Conservation (phyloP, 75 land plant genomes). For the Sequoia sempervirens region DNA sequence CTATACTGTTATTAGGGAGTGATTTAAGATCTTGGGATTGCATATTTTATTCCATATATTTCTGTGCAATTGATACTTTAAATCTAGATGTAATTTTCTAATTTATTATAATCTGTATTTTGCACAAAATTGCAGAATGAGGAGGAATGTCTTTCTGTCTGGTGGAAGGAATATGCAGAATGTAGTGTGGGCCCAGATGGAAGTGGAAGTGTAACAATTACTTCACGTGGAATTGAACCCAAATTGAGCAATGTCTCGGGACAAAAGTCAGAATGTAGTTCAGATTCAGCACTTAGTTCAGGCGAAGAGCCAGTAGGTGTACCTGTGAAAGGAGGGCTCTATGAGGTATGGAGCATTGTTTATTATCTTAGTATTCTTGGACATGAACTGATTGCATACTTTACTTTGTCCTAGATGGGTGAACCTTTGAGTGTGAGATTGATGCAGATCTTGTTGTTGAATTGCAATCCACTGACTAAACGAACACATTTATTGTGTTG, state of each 20-base stretch:
- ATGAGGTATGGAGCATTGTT: conserved; percentile 62
- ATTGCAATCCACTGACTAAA: background rate
- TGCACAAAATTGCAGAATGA: conserved; percentile 54
- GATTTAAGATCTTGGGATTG: background rate
- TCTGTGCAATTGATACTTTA: background rate
- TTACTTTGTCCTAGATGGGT: background rate
- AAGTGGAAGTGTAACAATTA: conserved; percentile 2
- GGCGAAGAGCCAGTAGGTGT: conserved; percentile 86
- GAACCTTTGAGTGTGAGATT: background rate
- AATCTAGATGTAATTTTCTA: background rate
- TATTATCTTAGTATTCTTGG: background rate
- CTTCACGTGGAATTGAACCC: conserved; percentile 1
- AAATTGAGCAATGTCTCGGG: background rate
- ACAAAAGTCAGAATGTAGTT: background rate
- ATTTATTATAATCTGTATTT: background rate
- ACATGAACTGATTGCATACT: background rate
- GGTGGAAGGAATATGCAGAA: conserved; percentile 99
- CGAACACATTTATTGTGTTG: background rate
- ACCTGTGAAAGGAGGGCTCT: conserved; percentile 96
- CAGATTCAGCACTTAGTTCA: conserved; percentile 8
- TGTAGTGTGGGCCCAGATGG: conserved; percentile 89
- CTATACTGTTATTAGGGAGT: background rate
- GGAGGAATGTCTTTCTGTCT: conserved; percentile 79
- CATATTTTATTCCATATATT: background rate
- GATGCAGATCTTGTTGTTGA: background rate